Evolutionary conservation across 2,329 filamentous ascomycete genomes (phyloP).

Genomic region (Dactylellina haptotyla): DNA sequence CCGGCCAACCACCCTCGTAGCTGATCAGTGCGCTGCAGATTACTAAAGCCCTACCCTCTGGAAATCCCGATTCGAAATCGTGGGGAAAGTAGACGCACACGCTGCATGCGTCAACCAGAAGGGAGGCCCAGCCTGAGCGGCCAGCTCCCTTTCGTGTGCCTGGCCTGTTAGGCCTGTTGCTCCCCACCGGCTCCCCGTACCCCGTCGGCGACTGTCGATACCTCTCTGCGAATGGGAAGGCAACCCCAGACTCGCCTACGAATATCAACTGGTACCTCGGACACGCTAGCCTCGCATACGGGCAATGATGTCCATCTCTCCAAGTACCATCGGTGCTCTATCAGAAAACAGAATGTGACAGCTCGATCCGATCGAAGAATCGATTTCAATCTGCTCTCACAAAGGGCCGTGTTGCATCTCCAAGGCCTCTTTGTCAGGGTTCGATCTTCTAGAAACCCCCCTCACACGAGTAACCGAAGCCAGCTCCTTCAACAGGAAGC

Average conservation of each 20-base stretch:
- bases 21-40: conserved; percentile 12
- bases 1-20: too few species aligned
- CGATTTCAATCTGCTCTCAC: not conserved
- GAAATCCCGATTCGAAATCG: conserved; percentile 22
- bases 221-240: not conserved
- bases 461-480: not conserved
- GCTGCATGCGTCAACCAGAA: conserved; percentile 47
- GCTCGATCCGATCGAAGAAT: not conserved
- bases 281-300: not conserved
- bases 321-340: not conserved
- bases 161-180: not conserved
- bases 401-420: too few species aligned
- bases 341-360: conserved; percentile 12
- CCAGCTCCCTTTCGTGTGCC: conserved; percentile 1
- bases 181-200: conserved; percentile 35
- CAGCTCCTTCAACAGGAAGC: conserved; percentile 23
- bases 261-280: too few species aligned
- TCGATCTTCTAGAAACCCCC: not conserved
- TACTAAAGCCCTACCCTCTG: not conserved
- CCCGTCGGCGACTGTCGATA: conserved; percentile 32
- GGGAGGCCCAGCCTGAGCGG: too few species aligned
- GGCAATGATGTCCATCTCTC: too few species aligned
- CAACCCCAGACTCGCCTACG: conserved; percentile 1
- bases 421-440: not conserved
- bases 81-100: conserved; percentile 33